Evolutionary conservation across 176 grass and related monocot species (phyloP), one percentile per base, ranked within the genome.

Genomic region (Zizania latifolia): DNA sequence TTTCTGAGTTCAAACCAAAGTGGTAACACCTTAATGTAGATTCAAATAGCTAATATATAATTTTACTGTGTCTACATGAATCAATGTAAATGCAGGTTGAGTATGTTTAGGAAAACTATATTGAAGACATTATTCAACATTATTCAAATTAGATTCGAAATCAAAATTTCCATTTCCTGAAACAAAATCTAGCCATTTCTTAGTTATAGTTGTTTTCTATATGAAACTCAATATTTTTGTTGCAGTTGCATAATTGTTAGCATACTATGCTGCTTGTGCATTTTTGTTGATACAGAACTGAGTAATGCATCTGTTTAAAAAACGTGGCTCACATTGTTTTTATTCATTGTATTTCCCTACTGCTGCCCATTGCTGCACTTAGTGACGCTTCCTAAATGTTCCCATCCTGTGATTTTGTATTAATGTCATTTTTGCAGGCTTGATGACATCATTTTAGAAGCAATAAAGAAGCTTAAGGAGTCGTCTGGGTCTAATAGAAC

Each of bases 381-480:
- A 64, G 32, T 2, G n/a, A n/a, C n/a, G 31, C n/a, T 56, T 84
- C 59, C 6, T 56, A 50, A 38, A 33, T 77, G 56, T 12, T 70
- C 27, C 31, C 27, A 33, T 82, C 65, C 53, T 79, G 51, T 62
- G 12, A 24, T 58, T 37, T 21, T 78, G 26, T 71, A 38, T 31
- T 21, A 65, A 11, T 80, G 24, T 23, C 39, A 53, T 58, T 70
- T 17, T 62, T 76, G 31, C 68, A 93, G 94, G 81, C 79, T 97
- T 54, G 88, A 89, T 81, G 87, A 89, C 55, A 84, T 92, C 56
- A 97, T 97, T 73, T 51, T 97, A 26, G 94, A 97, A 85, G 94
- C 88, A 82, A 75, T 97, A 86, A 81, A 58, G 29, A 90, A 78
- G 34, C 76, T 92, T 45, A 88, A 93, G 10, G 86, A 89, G 54